These are phyloP conservation scores for Plasmodium gallinaceum DNA, from an alignment of 169 alveolate species.

Conservation along the genomic window DNA sequence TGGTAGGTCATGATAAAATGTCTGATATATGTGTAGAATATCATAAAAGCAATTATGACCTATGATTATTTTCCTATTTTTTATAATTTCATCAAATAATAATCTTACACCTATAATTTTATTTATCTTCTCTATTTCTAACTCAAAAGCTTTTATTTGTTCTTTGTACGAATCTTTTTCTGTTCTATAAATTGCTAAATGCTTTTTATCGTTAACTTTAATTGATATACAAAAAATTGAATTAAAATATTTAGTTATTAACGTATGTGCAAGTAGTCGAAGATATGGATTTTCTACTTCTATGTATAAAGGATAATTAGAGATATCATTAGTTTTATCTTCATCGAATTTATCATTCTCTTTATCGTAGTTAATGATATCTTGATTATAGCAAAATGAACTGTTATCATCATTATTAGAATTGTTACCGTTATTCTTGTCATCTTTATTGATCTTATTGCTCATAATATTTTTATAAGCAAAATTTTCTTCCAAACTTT, in stretches of 20 bases:
- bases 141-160: conserved; percentile 77
- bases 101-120: conserved; percentile 88
- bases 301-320: conserved; percentile 83
- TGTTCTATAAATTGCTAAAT: conserved; percentile 84
- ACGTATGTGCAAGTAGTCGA: conserved; percentile 89
- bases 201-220: conserved; percentile 81
- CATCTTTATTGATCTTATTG: not conserved
- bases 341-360: not conserved
- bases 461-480: not conserved
- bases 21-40: conserved; percentile 89
- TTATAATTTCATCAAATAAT: conserved; percentile 86
- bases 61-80: conserved; percentile 81
- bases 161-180: conserved; percentile 84
- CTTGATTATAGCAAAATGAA: not conserved
- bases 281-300: conserved; percentile 90
- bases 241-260: conserved; percentile 89
- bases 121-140: conserved; percentile 81
- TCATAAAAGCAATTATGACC: conserved; percentile 93
- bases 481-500: not conserved
- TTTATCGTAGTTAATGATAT: not conserved
- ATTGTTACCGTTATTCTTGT: not conserved
- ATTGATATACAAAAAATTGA: conserved; percentile 85
- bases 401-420: not conserved
- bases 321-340: not conserved
- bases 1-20: conserved; percentile 89